phyloP scores from a whole-genome alignment of 2,329 filamentous ascomycete genomes.

The Aspergillus tamarii region DNA sequence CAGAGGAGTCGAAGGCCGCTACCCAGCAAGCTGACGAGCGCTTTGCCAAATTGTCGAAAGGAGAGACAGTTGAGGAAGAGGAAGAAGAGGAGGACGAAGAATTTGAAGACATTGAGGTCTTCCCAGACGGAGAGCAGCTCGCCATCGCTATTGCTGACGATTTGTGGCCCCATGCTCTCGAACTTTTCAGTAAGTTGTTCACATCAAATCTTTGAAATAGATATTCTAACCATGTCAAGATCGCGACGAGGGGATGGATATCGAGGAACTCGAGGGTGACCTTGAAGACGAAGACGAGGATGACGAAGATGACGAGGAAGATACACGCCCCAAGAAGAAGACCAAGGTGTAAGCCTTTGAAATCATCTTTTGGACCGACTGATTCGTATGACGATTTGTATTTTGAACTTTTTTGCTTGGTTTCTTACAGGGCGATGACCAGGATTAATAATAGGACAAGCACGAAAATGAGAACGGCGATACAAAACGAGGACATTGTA shows the following conservation, averaged over 20 bases:
- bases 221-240: constrained; percentile 33
- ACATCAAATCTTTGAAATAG: background rate
- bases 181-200: constrained; percentile 78
- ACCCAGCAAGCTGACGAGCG: constrained; percentile 63
- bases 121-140: constrained; percentile 82
- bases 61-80: constrained; percentile 54
- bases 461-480: constrained; percentile 83
- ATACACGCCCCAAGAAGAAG: constrained; percentile 46
- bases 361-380: constrained; percentile 14
- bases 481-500: constrained; percentile 83
- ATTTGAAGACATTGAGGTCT: constrained; percentile 76
- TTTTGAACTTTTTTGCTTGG: constrained; percentile 24
- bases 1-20: constrained; percentile 70
- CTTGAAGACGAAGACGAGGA: constrained; percentile 44
- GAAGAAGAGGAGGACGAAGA: constrained; percentile 51
- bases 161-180: constrained; percentile 83
- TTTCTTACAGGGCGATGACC: constrained; percentile 64
- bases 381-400: constrained; percentile 9
- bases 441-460: constrained; percentile 84
- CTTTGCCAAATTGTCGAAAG: constrained; percentile 53
- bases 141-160: constrained; percentile 83
- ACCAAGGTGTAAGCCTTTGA: constrained; percentile 35
- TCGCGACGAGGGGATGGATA: constrained; percentile 67
- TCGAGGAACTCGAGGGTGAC: constrained; percentile 66
- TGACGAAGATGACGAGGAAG: constrained; percentile 49